A percentile compares a stretch with the other conserved stretches of the same genome.
phyloP scores from a whole-genome alignment of 1,139 yeast species.

The Debaryomycetaceae sp. region DNA sequence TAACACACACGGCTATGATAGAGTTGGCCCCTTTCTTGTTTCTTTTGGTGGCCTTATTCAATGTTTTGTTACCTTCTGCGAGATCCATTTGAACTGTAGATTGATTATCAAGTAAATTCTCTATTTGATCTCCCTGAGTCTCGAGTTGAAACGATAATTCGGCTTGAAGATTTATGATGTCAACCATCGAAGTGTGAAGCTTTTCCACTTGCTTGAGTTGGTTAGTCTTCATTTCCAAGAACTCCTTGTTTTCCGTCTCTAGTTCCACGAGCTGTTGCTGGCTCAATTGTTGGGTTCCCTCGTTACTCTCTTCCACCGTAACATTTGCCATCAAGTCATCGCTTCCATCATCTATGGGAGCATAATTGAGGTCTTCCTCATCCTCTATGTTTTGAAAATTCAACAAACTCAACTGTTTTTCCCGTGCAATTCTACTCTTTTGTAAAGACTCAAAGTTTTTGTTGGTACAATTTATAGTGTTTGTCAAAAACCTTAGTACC shows the following conservation, averaged over 20 bases:
- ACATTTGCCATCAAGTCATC: not conserved
- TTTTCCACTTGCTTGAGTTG: constrained; percentile 67
- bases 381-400: constrained; percentile 43
- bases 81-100: constrained; percentile 69
- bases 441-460: constrained; percentile 40
- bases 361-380: constrained; percentile 18
- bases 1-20: constrained; percentile 57
- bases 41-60: constrained; percentile 66
- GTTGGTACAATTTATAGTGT: constrained; percentile 30
- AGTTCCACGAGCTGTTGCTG: constrained; percentile 68
- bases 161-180: constrained; percentile 73
- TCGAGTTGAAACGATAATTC: constrained; percentile 75
- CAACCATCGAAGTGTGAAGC: constrained; percentile 76
- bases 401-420: constrained; percentile 35
- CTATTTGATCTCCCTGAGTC: constrained; percentile 72
- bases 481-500: constrained; percentile 36
- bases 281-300: constrained; percentile 22
- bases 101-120: constrained; percentile 64
- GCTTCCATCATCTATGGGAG: not conserved
- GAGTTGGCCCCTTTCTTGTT: constrained; percentile 71
- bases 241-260: constrained; percentile 67
- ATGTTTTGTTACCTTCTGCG: constrained; percentile 66
- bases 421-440: constrained; percentile 38
- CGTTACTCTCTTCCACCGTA: constrained; percentile 20
- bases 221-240: constrained; percentile 56